These are phyloP conservation scores for Senna tora DNA, from an alignment of 306 rosid species.

Conservation along the genomic window DNA sequence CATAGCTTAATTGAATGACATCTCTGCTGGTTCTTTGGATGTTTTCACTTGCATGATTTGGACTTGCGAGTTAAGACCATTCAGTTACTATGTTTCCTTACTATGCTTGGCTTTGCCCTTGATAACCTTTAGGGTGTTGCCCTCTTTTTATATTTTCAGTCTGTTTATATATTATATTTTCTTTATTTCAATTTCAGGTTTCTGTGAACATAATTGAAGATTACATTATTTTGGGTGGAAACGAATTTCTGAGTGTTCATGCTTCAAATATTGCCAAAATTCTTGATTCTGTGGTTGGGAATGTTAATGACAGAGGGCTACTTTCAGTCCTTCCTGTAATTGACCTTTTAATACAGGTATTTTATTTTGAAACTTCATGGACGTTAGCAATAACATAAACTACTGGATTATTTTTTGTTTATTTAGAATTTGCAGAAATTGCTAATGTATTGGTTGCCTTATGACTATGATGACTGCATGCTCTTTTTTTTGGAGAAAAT, in stretches of 20 bases:
- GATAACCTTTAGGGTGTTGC: slow-evolving; percentile 14
- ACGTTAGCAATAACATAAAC: slow-evolving; percentile 8
- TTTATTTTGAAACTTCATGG: slow-evolving; percentile 18
- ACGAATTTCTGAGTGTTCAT: slow-evolving; percentile 80
- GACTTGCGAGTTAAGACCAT: slow-evolving; percentile 5
- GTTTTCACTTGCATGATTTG: slow-evolving; percentile 21
- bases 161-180: slow-evolving; percentile 26
- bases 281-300: slow-evolving; percentile 85
- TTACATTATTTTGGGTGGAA: slow-evolving; percentile 87
- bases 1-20: slow-evolving; percentile 4
- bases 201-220: slow-evolving; percentile 81
- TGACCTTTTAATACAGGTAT: slow-evolving; percentile 89
- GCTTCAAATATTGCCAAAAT: slow-evolving; percentile 79
- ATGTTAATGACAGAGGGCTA: slow-evolving; percentile 86
- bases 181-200: slow-evolving; percentile 62
- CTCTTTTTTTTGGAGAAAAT: too few species aligned
- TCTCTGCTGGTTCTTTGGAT: slow-evolving; percentile 18
- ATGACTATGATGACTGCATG: neutral
- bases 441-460: neutral
- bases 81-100: slow-evolving; percentile 8
- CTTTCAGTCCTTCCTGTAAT: slow-evolving; percentile 81
- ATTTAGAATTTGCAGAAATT: neutral
- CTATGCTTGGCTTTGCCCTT: slow-evolving; percentile 20
- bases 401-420: neutral
- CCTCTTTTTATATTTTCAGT: slow-evolving; percentile 18